A percentile compares a stretch with the other conserved stretches of the same genome.
Evolutionary conservation across 192 early-diverging fungal genomes (phyloP).

Genomic region (Entomortierella beljakovae): DNA sequence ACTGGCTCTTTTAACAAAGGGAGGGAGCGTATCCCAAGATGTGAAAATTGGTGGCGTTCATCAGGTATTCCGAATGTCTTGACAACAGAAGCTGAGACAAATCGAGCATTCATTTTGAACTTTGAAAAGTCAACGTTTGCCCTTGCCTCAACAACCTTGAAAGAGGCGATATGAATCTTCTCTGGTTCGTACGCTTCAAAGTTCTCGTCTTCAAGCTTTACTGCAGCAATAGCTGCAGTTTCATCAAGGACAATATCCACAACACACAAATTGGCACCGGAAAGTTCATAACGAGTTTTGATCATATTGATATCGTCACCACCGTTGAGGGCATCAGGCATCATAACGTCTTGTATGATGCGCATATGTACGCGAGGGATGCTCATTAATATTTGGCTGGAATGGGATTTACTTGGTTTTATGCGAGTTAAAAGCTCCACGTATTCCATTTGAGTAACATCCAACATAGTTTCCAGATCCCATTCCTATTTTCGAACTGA

Average conservation of each 20-base stretch:
- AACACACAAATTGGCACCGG: slow-evolving; percentile 70
- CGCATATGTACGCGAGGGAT: slow-evolving; percentile 68
- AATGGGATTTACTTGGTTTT: slow-evolving; percentile 61
- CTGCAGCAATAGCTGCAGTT: slow-evolving; percentile 58
- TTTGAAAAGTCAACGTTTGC: slow-evolving; percentile 64
- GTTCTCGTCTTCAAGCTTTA: slow-evolving; percentile 62
- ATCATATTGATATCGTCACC: slow-evolving; percentile 62
- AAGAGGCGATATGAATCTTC: slow-evolving; percentile 58
- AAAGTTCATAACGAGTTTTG: slow-evolving; percentile 67
- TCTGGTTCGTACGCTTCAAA: slow-evolving; percentile 60
- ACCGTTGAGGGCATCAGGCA: slow-evolving; percentile 66
- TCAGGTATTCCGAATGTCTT: slow-evolving; percentile 73
- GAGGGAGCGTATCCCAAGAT: slow-evolving; percentile 51
- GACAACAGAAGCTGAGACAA: slow-evolving; percentile 59
- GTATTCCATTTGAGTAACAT: slow-evolving; percentile 73
- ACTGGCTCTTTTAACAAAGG: slow-evolving; percentile 57
- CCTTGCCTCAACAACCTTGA: slow-evolving; percentile 65
- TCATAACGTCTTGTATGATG: slow-evolving; percentile 79
- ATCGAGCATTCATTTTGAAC: slow-evolving; percentile 67
- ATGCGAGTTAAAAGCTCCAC: slow-evolving; percentile 66
- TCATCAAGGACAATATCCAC: slow-evolving; percentile 71
- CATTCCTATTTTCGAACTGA: slow-evolving; percentile 61
- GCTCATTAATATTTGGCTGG: slow-evolving; percentile 63
- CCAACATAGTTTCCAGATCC: slow-evolving; percentile 73
- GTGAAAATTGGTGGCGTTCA: slow-evolving; percentile 55